Evolutionary conservation across 2,329 filamentous ascomycete genomes (phyloP), one percentile per base, ranked within the genome.

Genomic region (Neopestalotiopsis rosae): DNA sequence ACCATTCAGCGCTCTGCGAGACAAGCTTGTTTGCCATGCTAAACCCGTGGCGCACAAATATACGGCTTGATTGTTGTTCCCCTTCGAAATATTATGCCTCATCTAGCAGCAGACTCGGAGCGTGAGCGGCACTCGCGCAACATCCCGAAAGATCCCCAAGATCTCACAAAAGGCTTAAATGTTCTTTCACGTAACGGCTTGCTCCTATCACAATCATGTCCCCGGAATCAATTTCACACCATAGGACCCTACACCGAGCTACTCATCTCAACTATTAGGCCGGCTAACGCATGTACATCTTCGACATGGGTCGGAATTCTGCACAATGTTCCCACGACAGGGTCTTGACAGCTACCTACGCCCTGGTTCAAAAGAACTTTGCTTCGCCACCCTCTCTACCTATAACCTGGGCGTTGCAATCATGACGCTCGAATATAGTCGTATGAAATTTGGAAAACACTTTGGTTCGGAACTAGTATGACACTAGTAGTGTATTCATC

Each of bases 1-100:
- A 62, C 59, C 59, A 62, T 62, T 42, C 30, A 62, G 28, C n/a
- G 59, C 10, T 40, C 34, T 20, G 59, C 28, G 59, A 62, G 59
- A 30, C 28, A 20, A 30, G 34, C 59, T 34, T 34, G n/a, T 17
- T 62, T 40, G 30, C 20, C n/a, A 13, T 34, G 30, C 32, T 62
- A 17, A 59, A 24, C 14, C 24, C 24, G 59, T 62, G 59, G 59
- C 59, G 59, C 59, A 62, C 32, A 17, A 32, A 20, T 34, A 40
- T 40, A 40, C 32, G 30, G 59, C 17, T 12, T 34, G 59, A 20
- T 62, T 40, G 24, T 62, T 40, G 32, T 42, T 24, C 32, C 59
- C 59, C n/a, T 28, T 20, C 28, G n/a, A 20, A 52, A 52, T 52
- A 52, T 52, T 52, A 52, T 52, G 17, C 45, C 45, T 52, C 45